Evolutionary conservation across 2,329 filamentous ascomycete species (phyloP), one percentile per base, ranked within the genome.

Genomic region (Ceratocystis cubensis): DNA sequence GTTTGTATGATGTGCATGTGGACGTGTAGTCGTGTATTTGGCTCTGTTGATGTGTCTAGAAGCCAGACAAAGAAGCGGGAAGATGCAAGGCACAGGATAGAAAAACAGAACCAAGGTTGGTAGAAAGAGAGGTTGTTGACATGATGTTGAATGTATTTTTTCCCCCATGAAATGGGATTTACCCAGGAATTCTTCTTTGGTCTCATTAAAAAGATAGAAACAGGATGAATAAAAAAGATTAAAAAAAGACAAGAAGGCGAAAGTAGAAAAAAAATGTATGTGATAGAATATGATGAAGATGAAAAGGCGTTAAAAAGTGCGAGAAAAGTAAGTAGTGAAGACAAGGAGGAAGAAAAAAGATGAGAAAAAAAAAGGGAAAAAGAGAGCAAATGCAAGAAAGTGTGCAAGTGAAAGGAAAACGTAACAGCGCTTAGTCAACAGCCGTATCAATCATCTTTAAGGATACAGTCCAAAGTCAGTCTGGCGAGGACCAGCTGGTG

Each of bases 381-480:
- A 28, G 59, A 56, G 13, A 41, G 46, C 37, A 41, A 15, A 41
- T 13, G 15, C 37, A 59, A 62, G 61, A 33, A 33, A 33, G 30
- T 33, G 30, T 33, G 30, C 30, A 33, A 33, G 30, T 33, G 6
- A 33, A 33, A 33, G 30, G 28, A 25, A 57, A 57, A 63, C 33
- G 50, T 2, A 33, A 61, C 30, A 57, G 13, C 66, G 53, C 25
- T 61, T 20, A 17, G 48, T 41, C 25, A 48, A 48, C 53, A 50
- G 50, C 8, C 20, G 44, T 33, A 22, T 33, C 22, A 37, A 46
- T 57, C 48, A 37, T 44, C 63, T 57, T 45, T 66, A 66, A 45
- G 66, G 66, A 53, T 63, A 68, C 63, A 68, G 45, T 22, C 66
- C 64, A 65, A 68, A 65, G 33, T 45, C 61, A 28, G 65, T 59